Conservation (phyloP, 768 basidiomycete genomes). For the Auriscalpium microsporum region DNA sequence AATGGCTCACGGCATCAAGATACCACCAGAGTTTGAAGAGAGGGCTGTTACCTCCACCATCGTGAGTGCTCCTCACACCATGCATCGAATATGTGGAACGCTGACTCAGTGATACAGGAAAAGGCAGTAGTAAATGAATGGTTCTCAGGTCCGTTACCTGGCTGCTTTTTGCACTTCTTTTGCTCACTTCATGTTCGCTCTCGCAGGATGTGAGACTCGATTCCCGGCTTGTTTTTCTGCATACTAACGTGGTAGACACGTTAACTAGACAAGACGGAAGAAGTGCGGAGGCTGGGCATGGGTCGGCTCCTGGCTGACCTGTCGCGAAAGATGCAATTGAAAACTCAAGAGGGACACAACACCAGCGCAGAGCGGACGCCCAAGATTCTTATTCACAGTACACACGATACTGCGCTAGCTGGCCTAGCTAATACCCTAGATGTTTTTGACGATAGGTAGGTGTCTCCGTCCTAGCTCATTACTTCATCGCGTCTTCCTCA, state of each 20-base stretch:
- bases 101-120: conserved; percentile 35
- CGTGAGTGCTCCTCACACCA: conserved; percentile 27
- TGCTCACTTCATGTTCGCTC: background rate
- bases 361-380: conserved; percentile 32
- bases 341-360: conserved; percentile 32
- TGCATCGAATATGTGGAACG: background rate
- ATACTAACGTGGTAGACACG: no score
- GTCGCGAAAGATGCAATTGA: conserved; percentile 51
- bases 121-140: conserved; percentile 69
- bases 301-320: conserved; percentile 64
- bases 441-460: conserved; percentile 56
- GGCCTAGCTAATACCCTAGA: conserved; percentile 57
- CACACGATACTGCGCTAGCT: conserved; percentile 67
- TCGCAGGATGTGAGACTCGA: conserved; percentile 2
- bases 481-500: background rate
- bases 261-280: conserved; percentile 55
- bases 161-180: background rate
- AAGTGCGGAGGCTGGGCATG: conserved; percentile 71
- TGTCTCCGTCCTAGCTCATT: background rate
- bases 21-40: conserved; percentile 69
- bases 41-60: conserved; percentile 48
- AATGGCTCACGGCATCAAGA: conserved; percentile 58
- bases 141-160: conserved; percentile 44
- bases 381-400: conserved; percentile 60
- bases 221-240: background rate